Base-by-base conservation (phyloP, 2,329 filamentous ascomycete genomes). In the Fusarium sambucinum region DNA sequence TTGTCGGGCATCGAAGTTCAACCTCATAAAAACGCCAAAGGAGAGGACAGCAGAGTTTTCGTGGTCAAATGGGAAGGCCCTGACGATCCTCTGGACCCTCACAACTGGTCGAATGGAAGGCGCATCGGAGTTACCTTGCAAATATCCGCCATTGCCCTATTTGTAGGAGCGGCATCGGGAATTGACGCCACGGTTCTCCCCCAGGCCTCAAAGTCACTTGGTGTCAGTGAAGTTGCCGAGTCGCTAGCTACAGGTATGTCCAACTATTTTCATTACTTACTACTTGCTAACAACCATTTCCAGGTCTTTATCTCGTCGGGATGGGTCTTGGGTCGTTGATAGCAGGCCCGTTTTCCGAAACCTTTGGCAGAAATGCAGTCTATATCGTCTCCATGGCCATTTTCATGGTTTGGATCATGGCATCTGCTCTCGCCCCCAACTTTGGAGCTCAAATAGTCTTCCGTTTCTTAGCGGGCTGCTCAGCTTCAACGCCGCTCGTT, bases 111-210 rank as follows among this genome's bases (percentile, higher is more conserved):
- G 1, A 30, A 83, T n/a, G 47, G 60, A 4, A 75, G 73, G 9
- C 77, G 81, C 2, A 66, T 83, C 7, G 68, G 74, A 7, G 78
- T 78, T 2, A 84, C 81, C 0, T 50, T 83, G 0, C 75, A 83
- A 16, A 80, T 85, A 5, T 80, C 81, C 0, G 53, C 76, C 4
- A 84, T 89, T 30, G 85, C 80, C 1, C 82, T 84, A 29, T 80
- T 85, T 1, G 84, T 87, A 0, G 81, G 81, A 5, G 77, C 82
- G 2, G 85, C 85, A 0, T 85, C 83, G 6, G 82, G 84, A 0
- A 86, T 88, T 40, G 85, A 87, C 55, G 83, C 84, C 1, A 80
- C 80, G 1, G 82, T 84, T 1, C 64, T 85, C 0, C 77, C 77
- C 0, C 80, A 84, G 62, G 84, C 83, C 1, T 78, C 80, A 1